Evolutionary conservation across 495 filamentous ascomycete species (phyloP), one percentile per base, ranked within the genome.

Genomic region (Trichoderma parareesei): DNA sequence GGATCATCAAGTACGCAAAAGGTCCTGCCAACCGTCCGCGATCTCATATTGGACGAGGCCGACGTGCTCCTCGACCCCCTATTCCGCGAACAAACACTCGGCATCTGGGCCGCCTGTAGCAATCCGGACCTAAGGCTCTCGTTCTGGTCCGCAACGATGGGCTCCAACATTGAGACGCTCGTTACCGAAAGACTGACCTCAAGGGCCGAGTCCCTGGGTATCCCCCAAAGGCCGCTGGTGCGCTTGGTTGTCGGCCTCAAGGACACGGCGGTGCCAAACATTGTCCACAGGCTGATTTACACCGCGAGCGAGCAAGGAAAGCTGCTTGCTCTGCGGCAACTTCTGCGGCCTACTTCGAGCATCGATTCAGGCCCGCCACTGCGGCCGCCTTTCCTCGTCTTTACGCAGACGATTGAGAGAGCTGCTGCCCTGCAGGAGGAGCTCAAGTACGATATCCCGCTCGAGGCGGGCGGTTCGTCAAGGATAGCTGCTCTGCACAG

Each of bases 121-220:
- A 82, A 87, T 66, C 78, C 85, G 2, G 73, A 80, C 20, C 79
- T 98, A 10, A 81, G 87, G 6, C 84, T 91, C 3, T 88, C 87
- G 60, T 84, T 96, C 61, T 99, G 93, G 90, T 97, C 93, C 20
- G 94, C 95, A 9, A 98, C 94, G 3, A 98, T 98, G 88, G 90
- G 88, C 18, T 96, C 94, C 18, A 92, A 87, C 68, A 87, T 97
- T 60, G 95, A 98, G 74, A 79, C 88, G 41, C 79, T 97, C 13
- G 82, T 89, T 59, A 71, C 73, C 10, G 75, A 75, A 38, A 72
- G 76, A n/a, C 61, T 80, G 49, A 78, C 80, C 35, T 82, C 82
- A 37, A 88, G 86, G 7, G 84, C 88, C 59, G 76, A 84, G 60
- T 76, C 79, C 53, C 79, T 87, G 13, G 70, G 69, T 42, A 61